Percentiles rank a stretch among this genome's conserved stretches.
Evolutionary conservation across 148 eudicot species (phyloP).

Genomic region (Camellia sinensis): DNA sequence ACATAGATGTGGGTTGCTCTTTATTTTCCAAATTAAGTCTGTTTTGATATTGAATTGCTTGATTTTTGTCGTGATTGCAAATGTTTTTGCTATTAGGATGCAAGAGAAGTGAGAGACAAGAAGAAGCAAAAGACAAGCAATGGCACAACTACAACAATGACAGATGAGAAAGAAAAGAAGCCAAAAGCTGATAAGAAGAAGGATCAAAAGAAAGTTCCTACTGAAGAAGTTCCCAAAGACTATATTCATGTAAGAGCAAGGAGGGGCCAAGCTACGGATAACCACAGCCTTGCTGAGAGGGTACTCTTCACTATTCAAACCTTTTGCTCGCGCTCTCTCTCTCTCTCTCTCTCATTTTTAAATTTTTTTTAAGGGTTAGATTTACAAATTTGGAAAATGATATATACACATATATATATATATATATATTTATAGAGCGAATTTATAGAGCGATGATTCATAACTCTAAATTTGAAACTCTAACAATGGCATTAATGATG

Average conservation of each 20-base stretch:
- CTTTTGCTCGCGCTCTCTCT: background rate
- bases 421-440: too few species aligned
- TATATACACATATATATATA: too few species aligned
- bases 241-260: conserved; percentile 93
- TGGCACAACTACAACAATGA: background rate
- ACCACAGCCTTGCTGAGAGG: conserved; percentile 91
- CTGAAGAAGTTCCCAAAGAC: conserved; percentile 45
- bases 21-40: background rate
- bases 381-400: too few species aligned
- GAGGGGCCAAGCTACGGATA: conserved; percentile 95
- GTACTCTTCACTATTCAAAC: conserved; percentile 28
- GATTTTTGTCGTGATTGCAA: background rate
- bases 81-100: conserved; percentile 20
- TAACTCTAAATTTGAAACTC: too few species aligned
- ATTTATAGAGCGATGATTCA: too few species aligned
- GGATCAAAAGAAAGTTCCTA: conserved; percentile 18
- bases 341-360: too few species aligned
- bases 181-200: background rate
- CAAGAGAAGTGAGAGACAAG: conserved; percentile 38
- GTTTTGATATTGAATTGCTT: background rate
- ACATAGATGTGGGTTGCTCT: background rate
- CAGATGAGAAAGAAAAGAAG: conserved; percentile 30
- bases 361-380: too few species aligned
- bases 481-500: too few species aligned
- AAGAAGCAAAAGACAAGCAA: conserved; percentile 48